Evolutionary conservation across 2,329 filamentous ascomycete species (phyloP).

Genomic region (Arachnomyces sp.): DNA sequence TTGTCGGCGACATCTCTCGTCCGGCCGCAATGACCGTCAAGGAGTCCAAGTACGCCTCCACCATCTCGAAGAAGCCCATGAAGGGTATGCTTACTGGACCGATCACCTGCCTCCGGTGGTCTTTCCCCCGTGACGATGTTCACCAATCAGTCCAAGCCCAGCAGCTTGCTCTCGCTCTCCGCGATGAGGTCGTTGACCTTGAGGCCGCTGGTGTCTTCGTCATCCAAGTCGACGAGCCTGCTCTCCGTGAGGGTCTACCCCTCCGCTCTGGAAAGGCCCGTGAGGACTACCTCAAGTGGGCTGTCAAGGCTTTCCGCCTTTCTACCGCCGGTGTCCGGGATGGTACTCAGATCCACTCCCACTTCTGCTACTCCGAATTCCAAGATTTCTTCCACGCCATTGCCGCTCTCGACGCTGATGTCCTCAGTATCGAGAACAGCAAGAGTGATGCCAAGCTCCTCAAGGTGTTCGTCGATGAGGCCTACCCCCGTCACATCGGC

Average conservation of each 20-base stretch:
- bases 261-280: conserved; percentile 90
- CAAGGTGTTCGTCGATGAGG: conserved; percentile 95
- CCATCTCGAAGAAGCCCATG: conserved; percentile 97
- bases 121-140: conserved; percentile 98
- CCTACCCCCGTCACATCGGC: conserved; percentile 95
- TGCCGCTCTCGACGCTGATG: conserved; percentile 92
- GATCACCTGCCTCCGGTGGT: conserved; percentile 98
- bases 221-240: conserved; percentile 99
- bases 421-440: conserved; percentile 99
- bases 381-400: conserved; percentile 99
- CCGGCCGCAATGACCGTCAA: conserved; percentile 98
- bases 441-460: conserved; percentile 99
- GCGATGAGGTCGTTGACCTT: conserved; percentile 96
- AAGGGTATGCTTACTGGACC: conserved; percentile 99
- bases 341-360: conserved; percentile 97
- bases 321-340: conserved; percentile 88
- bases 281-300: conserved; percentile 94
- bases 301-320: conserved; percentile 96
- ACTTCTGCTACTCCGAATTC: conserved; percentile 99
- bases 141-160: conserved; percentile 98
- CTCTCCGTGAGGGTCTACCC: conserved; percentile 97
- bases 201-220: conserved; percentile 94
- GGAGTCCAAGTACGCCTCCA: conserved; percentile 98
- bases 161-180: conserved; percentile 95
- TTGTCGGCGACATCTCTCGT: conserved; percentile 96